These are phyloP conservation scores for Haplosporangium gracile DNA, from an alignment of 192 early-diverging fungal species.

Conservation along the genomic window DNA sequence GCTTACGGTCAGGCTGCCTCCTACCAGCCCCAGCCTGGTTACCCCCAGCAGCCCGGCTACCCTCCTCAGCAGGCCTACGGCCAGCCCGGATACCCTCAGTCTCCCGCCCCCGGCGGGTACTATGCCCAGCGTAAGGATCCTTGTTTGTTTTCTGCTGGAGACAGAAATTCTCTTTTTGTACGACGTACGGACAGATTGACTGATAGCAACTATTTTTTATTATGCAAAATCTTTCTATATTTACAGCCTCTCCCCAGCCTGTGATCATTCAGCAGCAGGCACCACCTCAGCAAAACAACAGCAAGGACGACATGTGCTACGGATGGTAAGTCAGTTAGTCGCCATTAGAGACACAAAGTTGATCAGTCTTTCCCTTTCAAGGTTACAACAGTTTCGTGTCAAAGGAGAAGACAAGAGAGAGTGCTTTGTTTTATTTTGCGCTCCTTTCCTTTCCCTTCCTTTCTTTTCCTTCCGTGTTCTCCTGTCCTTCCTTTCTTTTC, in stretches of 20 bases:
- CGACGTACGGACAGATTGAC: not conserved
- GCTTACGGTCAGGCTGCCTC: slow-evolving; percentile 47
- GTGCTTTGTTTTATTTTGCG: not conserved
- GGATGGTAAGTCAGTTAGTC: slow-evolving; percentile 30
- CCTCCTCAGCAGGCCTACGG: slow-evolving; percentile 16
- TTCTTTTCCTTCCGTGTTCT: not conserved
- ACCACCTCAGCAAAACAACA: slow-evolving; percentile 28
- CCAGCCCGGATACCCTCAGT: slow-evolving; percentile 37
- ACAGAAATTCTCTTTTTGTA: not conserved
- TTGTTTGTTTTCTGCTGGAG: not conserved
- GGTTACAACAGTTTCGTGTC: not conserved
- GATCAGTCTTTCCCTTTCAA: not conserved
- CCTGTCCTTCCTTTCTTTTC: not conserved
- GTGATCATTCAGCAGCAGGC: slow-evolving; percentile 44
- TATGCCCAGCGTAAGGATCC: slow-evolving; percentile 41
- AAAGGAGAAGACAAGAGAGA: not conserved
- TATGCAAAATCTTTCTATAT: not conserved
- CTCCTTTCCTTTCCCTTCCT: not conserved
- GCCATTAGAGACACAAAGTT: not conserved
- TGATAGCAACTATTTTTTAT: not conserved
- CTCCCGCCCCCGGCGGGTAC: slow-evolving; percentile 20
- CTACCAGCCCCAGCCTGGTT: slow-evolving; percentile 42
- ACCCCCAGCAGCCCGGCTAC: slow-evolving; percentile 23
- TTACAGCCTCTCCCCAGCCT: slow-evolving; percentile 30
- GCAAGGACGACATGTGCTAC: slow-evolving; percentile 38